Evolutionary conservation across 345 rosid species (phyloP), one percentile per base, ranked within the genome.

Genomic region (Populus pruinosa): DNA sequence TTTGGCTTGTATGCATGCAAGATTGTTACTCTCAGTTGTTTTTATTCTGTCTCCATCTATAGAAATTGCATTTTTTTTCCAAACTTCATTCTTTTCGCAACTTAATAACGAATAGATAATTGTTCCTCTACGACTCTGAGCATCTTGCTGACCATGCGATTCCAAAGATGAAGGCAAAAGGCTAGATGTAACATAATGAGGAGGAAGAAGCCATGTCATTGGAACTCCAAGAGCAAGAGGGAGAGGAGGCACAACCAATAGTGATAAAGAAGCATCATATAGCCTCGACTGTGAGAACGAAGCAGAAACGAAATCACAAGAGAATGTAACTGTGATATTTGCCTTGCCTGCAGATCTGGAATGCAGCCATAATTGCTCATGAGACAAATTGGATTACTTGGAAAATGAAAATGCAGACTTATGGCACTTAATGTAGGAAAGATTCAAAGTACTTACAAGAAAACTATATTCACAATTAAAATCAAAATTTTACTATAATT

Each of bases 121-220:
- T 20, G 83, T 81, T 81, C 97, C 93, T 84, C 86, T 89, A 77
- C 76, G 85, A 85, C 79, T 86, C 67, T 86, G 93, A 74, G 91
- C 74, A 83, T 90, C 94, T 83, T 80, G 81, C 50, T 86, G 85
- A 74, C 87, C 85, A 63, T 80, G 82, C 55, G 86, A 79, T 76
- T 89, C 92, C 36, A 44, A 23, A 20, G 93, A 89, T 41, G 82
- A 88, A 23, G 95, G 91, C 81, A 94, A 87, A 64, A 89, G 83
- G 81, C 85, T 78, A 75, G 97, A 93, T 80, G 97, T 87, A 29
- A 89, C 72, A 84, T 93, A 94, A 73, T 85, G 85, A 29, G 98
- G 95, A 50, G 98, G 98, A 75, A 94, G 91, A 83, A 93, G 70
- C 98, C 98, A 93, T 78, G 98, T 91, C 75, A 90, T 84, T 69